Evolutionary conservation across 257 asterid species (phyloP), one percentile per base, ranked within the genome.

Genomic region (Nicotiana paniculata): DNA sequence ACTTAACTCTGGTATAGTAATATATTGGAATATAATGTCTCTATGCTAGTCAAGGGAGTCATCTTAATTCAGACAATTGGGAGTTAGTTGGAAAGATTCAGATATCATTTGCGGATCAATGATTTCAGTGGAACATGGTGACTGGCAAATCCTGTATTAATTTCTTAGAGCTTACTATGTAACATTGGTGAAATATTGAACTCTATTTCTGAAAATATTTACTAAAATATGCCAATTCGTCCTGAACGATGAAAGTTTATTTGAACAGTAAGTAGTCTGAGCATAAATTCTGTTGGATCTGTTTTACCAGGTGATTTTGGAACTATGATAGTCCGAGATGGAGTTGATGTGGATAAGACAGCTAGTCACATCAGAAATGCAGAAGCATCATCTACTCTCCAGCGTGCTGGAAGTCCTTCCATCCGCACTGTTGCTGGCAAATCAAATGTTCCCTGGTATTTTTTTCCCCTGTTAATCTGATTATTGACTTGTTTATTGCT

Each of bases 281-380:
- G 3, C 18, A n/a, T 59, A 76, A 58, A 11, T 58, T 76, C 81
- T 77, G 70, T 28, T 33, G 67, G 74, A 58, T 54, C 51, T 82
- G 58, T 84, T 77, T 83, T 80, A 67, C 80, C 89, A 96, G 99
- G 93, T 92, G 98, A 93, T 84, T 93, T 90, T 88, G 97, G 98
- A 84, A 96, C 99, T 11, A 86, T 96, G 67, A 82, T 94, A 85
- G 85, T 93, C 85, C 95, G 87, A 86, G 94, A 90, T 80, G 90
- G 87, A 81, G 85, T 46, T 80, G 96, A 91, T 66, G 83, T 48
- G 48, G 87, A 82, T 63, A 88, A 79, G 83, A 80, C 92, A 63
- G 89, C 87, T 86, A 77, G 83, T 48, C 86, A 54, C 74, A 80
- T 87, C 66, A 63, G 87, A 75, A 86, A 88, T 83, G 81, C 86